Conservation (phyloP, 1,284 basidiomycete species). For the Irpex rosettiformis region DNA sequence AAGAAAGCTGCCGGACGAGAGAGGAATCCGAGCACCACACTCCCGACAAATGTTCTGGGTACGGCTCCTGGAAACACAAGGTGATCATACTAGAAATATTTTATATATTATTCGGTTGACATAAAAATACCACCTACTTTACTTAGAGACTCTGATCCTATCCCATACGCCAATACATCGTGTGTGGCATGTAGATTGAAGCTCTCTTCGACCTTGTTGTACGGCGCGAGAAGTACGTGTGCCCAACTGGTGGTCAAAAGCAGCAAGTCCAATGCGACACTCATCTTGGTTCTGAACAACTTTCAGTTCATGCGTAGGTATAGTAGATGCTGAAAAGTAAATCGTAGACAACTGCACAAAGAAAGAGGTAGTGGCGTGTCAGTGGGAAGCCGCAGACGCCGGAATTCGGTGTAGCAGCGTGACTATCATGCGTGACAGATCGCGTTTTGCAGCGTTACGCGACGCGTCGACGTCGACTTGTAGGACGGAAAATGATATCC, state of each 20-base stretch:
- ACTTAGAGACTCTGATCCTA: conserved; percentile 37
- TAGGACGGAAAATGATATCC: too few species aligned
- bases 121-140: conserved; percentile 41
- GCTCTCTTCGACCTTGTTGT: conserved; percentile 96
- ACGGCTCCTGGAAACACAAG: conserved; percentile 86
- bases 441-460: not conserved
- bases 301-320: not conserved
- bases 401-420: not conserved
- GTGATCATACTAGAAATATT: conserved; percentile 76
- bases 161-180: conserved; percentile 81
- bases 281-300: conserved; percentile 25
- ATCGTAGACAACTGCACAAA: not conserved
- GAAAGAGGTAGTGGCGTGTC: not conserved
- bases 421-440: not conserved
- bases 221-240: conserved; percentile 80
- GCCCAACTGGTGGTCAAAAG: conserved; percentile 54
- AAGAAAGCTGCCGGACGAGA: conserved; percentile 43
- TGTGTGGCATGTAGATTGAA: conserved; percentile 93
- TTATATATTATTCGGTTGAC: not conserved
- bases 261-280: conserved; percentile 46
- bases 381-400: not conserved
- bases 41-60: conserved; percentile 84
- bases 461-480: not conserved
- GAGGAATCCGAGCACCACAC: conserved; percentile 56
- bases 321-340: not conserved